These are phyloP conservation scores for Echinochloa phyllopogon DNA, from an alignment of 176 grass and related monocot species.

Conservation along the genomic window DNA sequence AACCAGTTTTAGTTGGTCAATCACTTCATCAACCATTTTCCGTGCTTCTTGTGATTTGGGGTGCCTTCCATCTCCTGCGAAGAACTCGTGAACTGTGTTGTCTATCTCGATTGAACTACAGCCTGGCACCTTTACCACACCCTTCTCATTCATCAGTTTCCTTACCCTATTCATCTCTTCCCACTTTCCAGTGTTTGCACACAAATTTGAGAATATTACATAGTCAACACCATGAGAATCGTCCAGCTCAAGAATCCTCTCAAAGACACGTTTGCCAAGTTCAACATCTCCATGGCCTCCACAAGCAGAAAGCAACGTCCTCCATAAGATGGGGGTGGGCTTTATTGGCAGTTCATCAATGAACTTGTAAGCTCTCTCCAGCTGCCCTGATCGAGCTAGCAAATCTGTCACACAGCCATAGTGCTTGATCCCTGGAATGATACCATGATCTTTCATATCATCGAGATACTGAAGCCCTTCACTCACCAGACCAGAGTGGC, in stretches of 20 bases:
- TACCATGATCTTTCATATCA: slow-evolving; percentile 57
- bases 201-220: slow-evolving; percentile 80
- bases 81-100: slow-evolving; percentile 75
- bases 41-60: slow-evolving; percentile 60
- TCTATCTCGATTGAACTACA: slow-evolving; percentile 84
- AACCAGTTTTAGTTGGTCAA: slow-evolving; percentile 68
- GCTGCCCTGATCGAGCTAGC: slow-evolving; percentile 67
- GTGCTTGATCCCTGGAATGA: slow-evolving; percentile 69
- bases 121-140: slow-evolving; percentile 72
- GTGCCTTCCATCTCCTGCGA: slow-evolving; percentile 76
- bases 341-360: slow-evolving; percentile 64
- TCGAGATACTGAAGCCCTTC: slow-evolving; percentile 72
- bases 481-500: slow-evolving; percentile 68
- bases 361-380: slow-evolving; percentile 67
- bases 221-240: slow-evolving; percentile 83
- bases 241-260: slow-evolving; percentile 74
- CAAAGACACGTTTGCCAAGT: slow-evolving; percentile 59
- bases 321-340: slow-evolving; percentile 71
- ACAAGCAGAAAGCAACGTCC: slow-evolving; percentile 74
- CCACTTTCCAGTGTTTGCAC: slow-evolving; percentile 62
- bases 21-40: slow-evolving; percentile 70
- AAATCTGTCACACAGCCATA: slow-evolving; percentile 77
- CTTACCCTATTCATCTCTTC: slow-evolving; percentile 75
- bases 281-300: slow-evolving; percentile 50
- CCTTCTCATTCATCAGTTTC: slow-evolving; percentile 70